These are phyloP conservation scores for Erysimum cheiranthoides DNA, from an alignment of 345 rosid genomes.

Conservation along the genomic window DNA sequence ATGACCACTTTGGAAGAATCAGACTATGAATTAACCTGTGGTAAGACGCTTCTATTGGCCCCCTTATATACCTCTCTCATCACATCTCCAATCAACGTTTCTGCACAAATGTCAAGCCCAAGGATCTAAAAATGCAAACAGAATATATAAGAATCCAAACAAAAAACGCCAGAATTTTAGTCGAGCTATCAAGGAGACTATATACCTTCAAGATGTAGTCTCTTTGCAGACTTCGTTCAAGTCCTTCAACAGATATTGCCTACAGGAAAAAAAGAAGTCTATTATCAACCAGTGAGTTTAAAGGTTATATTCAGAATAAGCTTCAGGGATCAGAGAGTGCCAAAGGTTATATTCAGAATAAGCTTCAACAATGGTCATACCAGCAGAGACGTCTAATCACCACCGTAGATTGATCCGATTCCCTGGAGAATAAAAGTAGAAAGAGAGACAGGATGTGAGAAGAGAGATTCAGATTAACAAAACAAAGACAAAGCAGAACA, in stretches of 20 bases:
- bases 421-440: no score
- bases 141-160: neutral
- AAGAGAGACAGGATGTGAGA: no score
- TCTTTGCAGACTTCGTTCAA: constrained; percentile 66
- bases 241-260: constrained; percentile 78
- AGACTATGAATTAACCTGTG: constrained; percentile 54
- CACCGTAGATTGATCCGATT: no score
- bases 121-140: constrained; percentile 55
- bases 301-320: neutral
- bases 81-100: constrained; percentile 71
- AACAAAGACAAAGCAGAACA: no score
- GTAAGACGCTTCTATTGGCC: constrained; percentile 87
- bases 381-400: no score
- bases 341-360: neutral
- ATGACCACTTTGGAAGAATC: constrained; percentile 1
- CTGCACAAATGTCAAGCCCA: constrained; percentile 76
- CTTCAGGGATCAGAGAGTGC: neutral
- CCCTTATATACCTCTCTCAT: constrained; percentile 87
- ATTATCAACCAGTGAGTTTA: constrained; percentile 9
- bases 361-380: no score
- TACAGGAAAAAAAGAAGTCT: constrained; percentile 35
- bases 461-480: no score
- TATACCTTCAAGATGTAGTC: constrained; percentile 81
- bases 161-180: neutral
- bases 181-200: constrained; percentile 29